Conservation (phyloP, 73 alveolate species). For the Stentor roeselii region DNA sequence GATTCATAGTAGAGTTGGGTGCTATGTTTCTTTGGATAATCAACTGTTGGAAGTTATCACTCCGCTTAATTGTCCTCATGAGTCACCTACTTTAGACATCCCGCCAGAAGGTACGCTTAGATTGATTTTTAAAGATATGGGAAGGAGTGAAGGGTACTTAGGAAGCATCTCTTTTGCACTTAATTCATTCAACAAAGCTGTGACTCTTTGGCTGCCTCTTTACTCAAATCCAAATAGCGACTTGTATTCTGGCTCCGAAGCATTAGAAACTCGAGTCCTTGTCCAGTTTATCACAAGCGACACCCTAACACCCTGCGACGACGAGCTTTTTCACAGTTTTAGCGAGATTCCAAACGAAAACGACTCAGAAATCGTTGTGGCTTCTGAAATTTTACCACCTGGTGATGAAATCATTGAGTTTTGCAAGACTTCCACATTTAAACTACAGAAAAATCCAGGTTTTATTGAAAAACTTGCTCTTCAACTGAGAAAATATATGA, state of each 20-base stretch:
- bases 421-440: neutral
- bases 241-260: neutral
- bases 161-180: neutral
- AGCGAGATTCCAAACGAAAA: neutral
- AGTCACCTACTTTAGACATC: neutral
- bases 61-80: neutral
- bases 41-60: neutral
- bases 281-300: neutral
- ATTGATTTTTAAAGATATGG: constrained; percentile 1
- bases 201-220: neutral
- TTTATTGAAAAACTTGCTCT: neutral
- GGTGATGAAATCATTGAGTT: neutral
- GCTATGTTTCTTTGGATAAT: neutral
- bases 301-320: neutral
- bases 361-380: neutral
- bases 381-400: neutral
- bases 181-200: neutral
- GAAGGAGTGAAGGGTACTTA: neutral
- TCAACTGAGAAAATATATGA: neutral
- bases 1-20: neutral
- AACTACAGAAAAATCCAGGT: neutral
- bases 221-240: neutral
- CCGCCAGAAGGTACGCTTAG: constrained; percentile 1
- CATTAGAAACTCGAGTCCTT: neutral
- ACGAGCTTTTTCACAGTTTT: neutral